Base-by-base conservation (phyloP, 1,139 yeast genomes). In the Spencermartinsiella ligniputridi region DNA sequence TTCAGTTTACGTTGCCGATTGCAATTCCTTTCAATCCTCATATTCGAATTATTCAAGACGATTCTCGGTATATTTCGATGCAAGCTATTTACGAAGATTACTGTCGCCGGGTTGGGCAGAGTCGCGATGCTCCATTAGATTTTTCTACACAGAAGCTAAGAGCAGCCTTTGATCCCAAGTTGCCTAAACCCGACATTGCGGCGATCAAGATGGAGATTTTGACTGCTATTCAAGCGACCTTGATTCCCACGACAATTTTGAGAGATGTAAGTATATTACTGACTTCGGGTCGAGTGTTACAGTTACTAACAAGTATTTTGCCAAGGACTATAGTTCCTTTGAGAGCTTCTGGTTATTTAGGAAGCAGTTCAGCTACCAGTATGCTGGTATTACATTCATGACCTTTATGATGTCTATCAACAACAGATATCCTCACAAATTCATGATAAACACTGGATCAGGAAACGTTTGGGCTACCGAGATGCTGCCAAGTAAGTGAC, bases 331-430 rank as follows among this genome's bases (percentile, higher is more conserved):
- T 66, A 76, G 83, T 9, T 76, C 81, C 46, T 94, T 85, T 64
- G 97, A 87, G 63, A 97, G 92, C 60, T 92, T 90, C 71, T 94
- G 98, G 98, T 68, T 90, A 45, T 94, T 94, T 82, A 78, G 97
- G 52, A 90, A 90, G 59, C 96, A 89, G 61, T 94, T 94, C 59
- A 80, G 96, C 9, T 84, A 96, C 16, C 96, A 90, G 66, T 94
- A 92, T 67, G 96, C 97, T n/a, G 83, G 96, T 1, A 85, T 92
- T 56, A 81, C 90, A 33, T 92, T 92, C 66, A 83, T 90, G 73
- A 87, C 97, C 1, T 88, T 87, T 61, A 82, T 92, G 88, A 81
- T 94, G 87, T 83, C 96, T 67, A 89, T 94, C 56, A 88, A 88
- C 63, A 82, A 85, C 45, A 80, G 99, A 60, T 92, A 88, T 54